phyloP scores from a whole-genome alignment of 1,284 basidiomycete genomes.

The Gomphus bonarii region DNA sequence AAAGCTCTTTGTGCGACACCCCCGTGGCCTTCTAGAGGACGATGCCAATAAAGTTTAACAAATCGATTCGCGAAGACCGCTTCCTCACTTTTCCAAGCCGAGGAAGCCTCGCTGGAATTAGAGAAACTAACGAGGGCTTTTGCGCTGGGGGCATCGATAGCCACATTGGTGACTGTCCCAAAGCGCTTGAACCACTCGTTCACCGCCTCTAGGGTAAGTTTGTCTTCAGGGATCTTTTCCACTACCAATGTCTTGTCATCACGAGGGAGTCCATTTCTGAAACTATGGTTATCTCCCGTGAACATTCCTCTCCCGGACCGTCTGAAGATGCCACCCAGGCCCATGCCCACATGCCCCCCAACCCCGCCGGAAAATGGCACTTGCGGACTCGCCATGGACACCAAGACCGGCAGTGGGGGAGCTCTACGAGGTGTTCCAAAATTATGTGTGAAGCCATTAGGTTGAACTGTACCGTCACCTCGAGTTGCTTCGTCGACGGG shows the following conservation, averaged over 20 bases:
- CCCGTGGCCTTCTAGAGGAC: conserved; percentile 82
- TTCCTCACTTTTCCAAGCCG: conserved; percentile 87
- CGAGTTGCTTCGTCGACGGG: conserved; percentile 25
- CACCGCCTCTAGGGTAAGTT: conserved; percentile 69
- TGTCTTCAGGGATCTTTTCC: conserved; percentile 86
- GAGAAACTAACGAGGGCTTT: conserved; percentile 86
- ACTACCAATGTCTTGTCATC: conserved; percentile 84
- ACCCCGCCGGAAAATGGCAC: neutral
- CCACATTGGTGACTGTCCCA: conserved; percentile 88
- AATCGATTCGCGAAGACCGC: conserved; percentile 92
- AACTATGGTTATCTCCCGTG: conserved; percentile 50
- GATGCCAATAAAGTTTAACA: conserved; percentile 91
- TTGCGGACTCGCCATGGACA: neutral
- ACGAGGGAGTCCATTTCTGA: conserved; percentile 43
- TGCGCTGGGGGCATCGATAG: conserved; percentile 62
- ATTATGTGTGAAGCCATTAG: conserved; percentile 17
- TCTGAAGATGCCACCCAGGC: conserved; percentile 11
- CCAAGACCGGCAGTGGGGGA: neutral
- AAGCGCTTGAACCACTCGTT: conserved; percentile 90
- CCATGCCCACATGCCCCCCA: neutral
- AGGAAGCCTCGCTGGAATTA: conserved; percentile 76
- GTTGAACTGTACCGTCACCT: conserved; percentile 29
- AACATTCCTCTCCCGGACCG: conserved; percentile 41
- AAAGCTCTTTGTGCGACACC: conserved; percentile 63
- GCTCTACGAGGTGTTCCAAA: conserved; percentile 8